phyloP scores from a whole-genome alignment of 2,329 filamentous ascomycete genomes.

The Paecilomyces formosus region DNA sequence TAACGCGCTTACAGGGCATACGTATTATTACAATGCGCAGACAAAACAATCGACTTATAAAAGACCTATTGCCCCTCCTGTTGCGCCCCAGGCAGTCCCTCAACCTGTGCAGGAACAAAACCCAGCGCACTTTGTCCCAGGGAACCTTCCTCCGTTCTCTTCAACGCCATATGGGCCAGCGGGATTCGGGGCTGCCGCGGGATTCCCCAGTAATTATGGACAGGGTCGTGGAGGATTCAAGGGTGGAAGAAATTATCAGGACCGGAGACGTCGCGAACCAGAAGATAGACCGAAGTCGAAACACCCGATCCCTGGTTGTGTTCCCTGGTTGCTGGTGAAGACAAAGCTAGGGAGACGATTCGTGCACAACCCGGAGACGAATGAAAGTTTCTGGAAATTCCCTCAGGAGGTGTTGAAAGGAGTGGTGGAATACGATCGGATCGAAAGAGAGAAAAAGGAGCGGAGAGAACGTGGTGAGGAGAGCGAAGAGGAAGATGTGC shows the following conservation, averaged over 20 bases:
- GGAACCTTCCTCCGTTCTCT: slow-evolving; percentile 28
- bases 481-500: slow-evolving; percentile 13
- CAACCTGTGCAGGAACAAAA: slow-evolving; percentile 34
- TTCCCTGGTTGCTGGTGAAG: slow-evolving; percentile 86
- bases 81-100: slow-evolving; percentile 18
- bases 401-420: slow-evolving; percentile 78
- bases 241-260: slow-evolving; percentile 49
- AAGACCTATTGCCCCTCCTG: slow-evolving; percentile 49
- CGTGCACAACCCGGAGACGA: slow-evolving; percentile 78
- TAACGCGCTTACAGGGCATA: slow-evolving; percentile 52
- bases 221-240: slow-evolving; percentile 39
- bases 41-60: slow-evolving; percentile 85
- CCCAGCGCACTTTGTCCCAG: slow-evolving; percentile 20
- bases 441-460: slow-evolving; percentile 64
- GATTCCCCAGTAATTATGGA: slow-evolving; percentile 22
- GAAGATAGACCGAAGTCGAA: slow-evolving; percentile 75
- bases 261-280: slow-evolving; percentile 59
- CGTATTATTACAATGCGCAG: slow-evolving; percentile 77
- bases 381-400: slow-evolving; percentile 91
- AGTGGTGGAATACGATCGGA: slow-evolving; percentile 57
- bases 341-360: slow-evolving; percentile 87
- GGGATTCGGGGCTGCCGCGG: slow-evolving; percentile 18
- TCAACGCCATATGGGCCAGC: slow-evolving; percentile 20
- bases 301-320: slow-evolving; percentile 68
- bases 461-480: slow-evolving; percentile 39